These are phyloP conservation scores for Aspergillus sp. DNA, from an alignment of 2,329 filamentous ascomycete species.

Conservation along the genomic window DNA sequence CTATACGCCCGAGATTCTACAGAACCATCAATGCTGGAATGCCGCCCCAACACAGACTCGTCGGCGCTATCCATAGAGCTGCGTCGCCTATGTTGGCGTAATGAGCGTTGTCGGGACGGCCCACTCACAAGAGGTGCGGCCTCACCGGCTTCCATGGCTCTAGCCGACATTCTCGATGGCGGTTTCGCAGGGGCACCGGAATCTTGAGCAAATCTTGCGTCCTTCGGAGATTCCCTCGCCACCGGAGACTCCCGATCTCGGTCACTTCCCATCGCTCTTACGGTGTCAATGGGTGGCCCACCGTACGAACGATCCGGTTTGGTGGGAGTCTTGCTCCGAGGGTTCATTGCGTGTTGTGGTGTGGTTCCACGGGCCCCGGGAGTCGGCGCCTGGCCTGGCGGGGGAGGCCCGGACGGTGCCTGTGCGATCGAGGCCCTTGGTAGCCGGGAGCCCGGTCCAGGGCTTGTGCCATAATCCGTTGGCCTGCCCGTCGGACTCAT, in stretches of 20 bases:
- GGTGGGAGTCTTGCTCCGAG: slow-evolving; percentile 51
- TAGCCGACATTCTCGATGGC: slow-evolving; percentile 38
- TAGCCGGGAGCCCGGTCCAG: slow-evolving; percentile 53
- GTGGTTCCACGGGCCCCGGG: slow-evolving; percentile 53
- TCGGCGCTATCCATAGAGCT: slow-evolving; percentile 67
- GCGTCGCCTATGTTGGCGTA: slow-evolving; percentile 59
- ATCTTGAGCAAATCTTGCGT: slow-evolving; percentile 41
- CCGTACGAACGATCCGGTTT: slow-evolving; percentile 45
- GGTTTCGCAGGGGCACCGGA: slow-evolving; percentile 58
- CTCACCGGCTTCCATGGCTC: slow-evolving; percentile 47
- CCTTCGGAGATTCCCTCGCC: slow-evolving; percentile 43
- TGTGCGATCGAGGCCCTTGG: slow-evolving; percentile 60
- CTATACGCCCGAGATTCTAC: slow-evolving; percentile 36
- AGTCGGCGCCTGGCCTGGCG: slow-evolving; percentile 61
- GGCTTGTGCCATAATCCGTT: slow-evolving; percentile 27
- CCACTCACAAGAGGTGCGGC: slow-evolving; percentile 43
- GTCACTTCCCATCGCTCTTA: slow-evolving; percentile 45
- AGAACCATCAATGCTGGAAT: slow-evolving; percentile 39
- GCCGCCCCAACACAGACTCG: slow-evolving; percentile 52
- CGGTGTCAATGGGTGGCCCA: slow-evolving; percentile 42
- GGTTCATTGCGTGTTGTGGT: slow-evolving; percentile 25
- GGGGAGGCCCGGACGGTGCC: slow-evolving; percentile 61
- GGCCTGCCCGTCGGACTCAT: slow-evolving; percentile 26
- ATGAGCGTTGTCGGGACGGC: slow-evolving; percentile 48
- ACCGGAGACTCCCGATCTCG: slow-evolving; percentile 48